Conservation (phyloP, 192 early-diverging fungal genomes). For the Backusella parvicylindrica region DNA sequence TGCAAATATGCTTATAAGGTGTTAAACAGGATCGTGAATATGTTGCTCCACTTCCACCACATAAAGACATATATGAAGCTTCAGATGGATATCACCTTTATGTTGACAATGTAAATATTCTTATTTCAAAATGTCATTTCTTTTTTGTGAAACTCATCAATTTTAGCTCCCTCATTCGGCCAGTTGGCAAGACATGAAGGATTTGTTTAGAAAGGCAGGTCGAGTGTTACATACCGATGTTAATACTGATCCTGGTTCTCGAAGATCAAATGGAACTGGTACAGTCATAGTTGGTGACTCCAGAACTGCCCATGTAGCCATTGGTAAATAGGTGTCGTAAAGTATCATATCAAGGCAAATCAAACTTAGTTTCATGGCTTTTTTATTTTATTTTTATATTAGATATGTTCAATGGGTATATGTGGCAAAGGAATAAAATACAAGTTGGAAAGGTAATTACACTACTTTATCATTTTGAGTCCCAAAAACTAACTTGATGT, state of each 20-base stretch:
- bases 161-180: conserved; percentile 70
- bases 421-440: conserved; percentile 70
- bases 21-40: conserved; percentile 57
- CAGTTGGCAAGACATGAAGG: conserved; percentile 86
- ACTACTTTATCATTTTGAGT: background rate
- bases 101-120: conserved; percentile 58
- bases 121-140: background rate
- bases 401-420: conserved; percentile 80
- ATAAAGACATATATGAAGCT: conserved; percentile 19
- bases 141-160: too few relatives aligned
- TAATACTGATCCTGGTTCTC: conserved; percentile 45
- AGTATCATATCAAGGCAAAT: background rate
- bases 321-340: conserved; percentile 49
- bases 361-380: background rate
- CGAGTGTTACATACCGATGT: conserved; percentile 69
- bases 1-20: background rate
- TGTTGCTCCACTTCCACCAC: conserved; percentile 37
- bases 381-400: conserved; percentile 5
- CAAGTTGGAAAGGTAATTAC: conserved; percentile 76
- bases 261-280: conserved; percentile 71
- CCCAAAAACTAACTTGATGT: background rate
- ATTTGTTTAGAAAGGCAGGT: conserved; percentile 75
- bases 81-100: conserved; percentile 52
- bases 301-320: conserved; percentile 63
- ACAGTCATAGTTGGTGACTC: conserved; percentile 70